Base-by-base conservation (phyloP, 257 asterid species). In the Solanum paucissectum region DNA sequence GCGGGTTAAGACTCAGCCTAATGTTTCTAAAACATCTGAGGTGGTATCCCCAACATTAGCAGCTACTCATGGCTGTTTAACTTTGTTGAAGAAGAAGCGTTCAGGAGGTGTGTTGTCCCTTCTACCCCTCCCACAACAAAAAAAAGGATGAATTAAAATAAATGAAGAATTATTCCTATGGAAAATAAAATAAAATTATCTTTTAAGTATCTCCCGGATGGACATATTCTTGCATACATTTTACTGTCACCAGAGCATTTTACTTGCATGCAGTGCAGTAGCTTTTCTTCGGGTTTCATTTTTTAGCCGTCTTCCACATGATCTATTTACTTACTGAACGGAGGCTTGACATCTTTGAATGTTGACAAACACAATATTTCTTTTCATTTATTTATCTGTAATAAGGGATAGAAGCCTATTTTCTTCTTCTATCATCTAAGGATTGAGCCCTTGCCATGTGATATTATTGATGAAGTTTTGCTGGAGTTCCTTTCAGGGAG, bases 31-130 rank as follows among this genome's bases (percentile, higher is more conserved):
- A 91, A 92, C 91, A 89, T 83, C 90, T 37, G 97, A 91, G 9
- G 42, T 92, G 62, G 90, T 90, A 55, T 89, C 96, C 82, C 95
- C 93, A 33, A 86, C 90, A 69, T 82, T 88, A 33, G 91, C 93
- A 37, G 83, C 98, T 90, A 90, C 86, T 87, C 91, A 91, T 40
- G 95, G 95, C 75, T 91, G 95, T 88, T 90, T 92, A 38, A 64
- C 95, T 49, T 90, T 94, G 90, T 90, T 92, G 88, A 95, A 95
- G 95, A 95, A 94, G 94, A 95, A 93, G 92, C 94, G 96, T 55
- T 89, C 98, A 84, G 97, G 93, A 86, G 99, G 99, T 96, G 94
- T 83, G 95, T 90, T 74, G 46, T 36, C 40, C 33, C 38, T 86
- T 72, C 85, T 79, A 79, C 66, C 52, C 73, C n/a, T 38, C 69